Base-by-base conservation (phyloP, 805 yeast species). In the Millerozyma acaciae region DNA sequence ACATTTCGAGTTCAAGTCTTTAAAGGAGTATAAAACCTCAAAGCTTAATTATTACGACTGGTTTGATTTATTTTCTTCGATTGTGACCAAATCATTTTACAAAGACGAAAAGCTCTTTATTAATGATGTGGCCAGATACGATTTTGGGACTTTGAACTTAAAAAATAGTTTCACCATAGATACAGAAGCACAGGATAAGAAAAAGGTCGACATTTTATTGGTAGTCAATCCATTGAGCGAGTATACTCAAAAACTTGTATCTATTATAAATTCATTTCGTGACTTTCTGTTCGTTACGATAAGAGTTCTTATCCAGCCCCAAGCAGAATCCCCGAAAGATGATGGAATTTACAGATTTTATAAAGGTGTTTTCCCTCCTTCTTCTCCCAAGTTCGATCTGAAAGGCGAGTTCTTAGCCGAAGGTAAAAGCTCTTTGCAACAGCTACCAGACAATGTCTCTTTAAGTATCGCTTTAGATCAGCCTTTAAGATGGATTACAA, bases 181-280 rank as follows among this genome's bases (percentile, higher is more conserved):
- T 8, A n/a, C n/a, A n/a, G 27, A 40, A 1, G 48, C 44, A 7
- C 40, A 45, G 39, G 38, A 43, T 6, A 42, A 42, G 1, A 38
- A 43, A 0, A 35, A 50, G 2, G 51, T 87, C 14, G 82, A 82
- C 39, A 48, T 88, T 4, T 55, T 75, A 4, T 61, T 84, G 0
- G 56, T 84, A 1, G 48, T 85, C 24, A 88, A 93, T 51, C 97
- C 97, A 1, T 55, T 78, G 2, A 73, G 75, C 38, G 89, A 83
- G 44, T 47, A 61, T 10, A 73, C 94, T 0, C 97, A 86, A 47
- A 75, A 73, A 30, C 47, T 78, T 6, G 44, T 82, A 0, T 60
- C 81, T 0, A 51, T 83, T 12, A 49, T 57, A 3, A 44, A 53
- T 3, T 44, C 73, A 0, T 41, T 81, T 6, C 53, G 56, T 20